Evolutionary conservation across 1,139 yeast species (phyloP).

Genomic region (Sugiyamaella japonica): DNA sequence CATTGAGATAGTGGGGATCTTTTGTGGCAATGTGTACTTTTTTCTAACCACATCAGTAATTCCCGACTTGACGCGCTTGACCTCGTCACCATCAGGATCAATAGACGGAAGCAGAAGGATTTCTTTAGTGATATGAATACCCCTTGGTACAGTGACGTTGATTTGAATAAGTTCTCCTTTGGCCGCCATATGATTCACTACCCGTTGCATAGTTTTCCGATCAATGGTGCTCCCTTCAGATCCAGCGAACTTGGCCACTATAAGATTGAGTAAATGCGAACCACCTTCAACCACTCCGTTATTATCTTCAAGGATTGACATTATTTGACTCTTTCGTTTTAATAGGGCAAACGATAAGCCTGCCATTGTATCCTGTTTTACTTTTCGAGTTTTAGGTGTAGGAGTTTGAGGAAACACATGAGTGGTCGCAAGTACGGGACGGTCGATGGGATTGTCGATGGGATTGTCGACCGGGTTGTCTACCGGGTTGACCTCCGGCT

Average conservation of each 20-base stretch:
- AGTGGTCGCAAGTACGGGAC: no score
- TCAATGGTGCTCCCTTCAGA: slow-evolving; percentile 37
- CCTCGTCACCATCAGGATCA: slow-evolving; percentile 27
- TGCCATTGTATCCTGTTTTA: background rate
- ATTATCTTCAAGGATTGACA: slow-evolving; percentile 36
- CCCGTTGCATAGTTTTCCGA: slow-evolving; percentile 36
- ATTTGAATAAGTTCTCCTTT: slow-evolving; percentile 32
- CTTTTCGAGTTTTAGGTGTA: background rate
- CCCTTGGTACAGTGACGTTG: slow-evolving; percentile 26
- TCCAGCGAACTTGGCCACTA: slow-evolving; percentile 29
- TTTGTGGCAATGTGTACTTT: background rate
- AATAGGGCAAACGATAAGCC: slow-evolving; percentile 38
- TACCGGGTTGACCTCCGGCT: no score
- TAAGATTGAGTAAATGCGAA: slow-evolving; percentile 26
- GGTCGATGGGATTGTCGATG: no score
- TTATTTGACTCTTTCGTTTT: slow-evolving; percentile 38
- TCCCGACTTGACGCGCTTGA: slow-evolving; percentile 29
- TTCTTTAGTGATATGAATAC: slow-evolving; percentile 23
- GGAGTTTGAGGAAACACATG: background rate
- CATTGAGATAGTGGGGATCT: slow-evolving; percentile 6
- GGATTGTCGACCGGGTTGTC: no score
- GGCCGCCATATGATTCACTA: slow-evolving; percentile 14
- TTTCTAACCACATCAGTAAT: slow-evolving; percentile 18
- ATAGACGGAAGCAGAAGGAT: slow-evolving; percentile 28
- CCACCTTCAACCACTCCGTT: slow-evolving; percentile 41